Conservation (phyloP, 371 early-diverging fungal species). For the Mortierella sp. region DNA sequence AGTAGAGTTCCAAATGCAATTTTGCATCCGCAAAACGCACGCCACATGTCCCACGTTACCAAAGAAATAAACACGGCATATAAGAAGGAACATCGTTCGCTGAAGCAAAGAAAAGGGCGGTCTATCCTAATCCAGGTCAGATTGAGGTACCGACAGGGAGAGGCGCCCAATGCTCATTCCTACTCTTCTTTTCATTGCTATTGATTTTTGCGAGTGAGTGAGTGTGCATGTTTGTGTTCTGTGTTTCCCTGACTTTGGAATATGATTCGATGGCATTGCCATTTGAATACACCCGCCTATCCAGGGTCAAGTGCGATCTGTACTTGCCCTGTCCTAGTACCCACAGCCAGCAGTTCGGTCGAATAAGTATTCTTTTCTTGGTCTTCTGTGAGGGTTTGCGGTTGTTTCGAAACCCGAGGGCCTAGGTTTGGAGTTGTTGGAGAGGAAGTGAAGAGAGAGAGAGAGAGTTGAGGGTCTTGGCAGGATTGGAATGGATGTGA, state of each 20-base stretch:
- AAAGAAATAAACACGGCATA: neutral
- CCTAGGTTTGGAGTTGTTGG: neutral
- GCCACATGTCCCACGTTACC: slow-evolving; percentile 2
- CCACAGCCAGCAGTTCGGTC: too few species aligned
- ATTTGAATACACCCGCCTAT: neutral
- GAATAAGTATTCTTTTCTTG: too few species aligned
- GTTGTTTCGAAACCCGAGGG: neutral
- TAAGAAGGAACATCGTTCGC: neutral
- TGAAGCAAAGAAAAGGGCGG: neutral
- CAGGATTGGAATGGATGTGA: too few species aligned
- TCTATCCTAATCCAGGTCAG: too few species aligned
- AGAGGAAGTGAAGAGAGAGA: too few species aligned
- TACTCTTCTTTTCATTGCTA: neutral
- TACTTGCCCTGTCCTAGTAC: neutral
- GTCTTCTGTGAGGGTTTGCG: too few species aligned
- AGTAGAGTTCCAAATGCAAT: neutral
- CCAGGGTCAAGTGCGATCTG: neutral
- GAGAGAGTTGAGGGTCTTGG: neutral
- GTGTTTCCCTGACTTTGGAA: slow-evolving; percentile 5
- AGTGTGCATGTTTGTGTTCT: neutral
- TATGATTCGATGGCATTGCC: neutral
- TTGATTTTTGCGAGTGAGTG: neutral
- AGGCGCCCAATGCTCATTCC: neutral
- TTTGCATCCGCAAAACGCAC: neutral
- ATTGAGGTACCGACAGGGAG: neutral